phyloP scores from a whole-genome alignment of 257 asterid genomes.

The Solanum clarkiae region DNA sequence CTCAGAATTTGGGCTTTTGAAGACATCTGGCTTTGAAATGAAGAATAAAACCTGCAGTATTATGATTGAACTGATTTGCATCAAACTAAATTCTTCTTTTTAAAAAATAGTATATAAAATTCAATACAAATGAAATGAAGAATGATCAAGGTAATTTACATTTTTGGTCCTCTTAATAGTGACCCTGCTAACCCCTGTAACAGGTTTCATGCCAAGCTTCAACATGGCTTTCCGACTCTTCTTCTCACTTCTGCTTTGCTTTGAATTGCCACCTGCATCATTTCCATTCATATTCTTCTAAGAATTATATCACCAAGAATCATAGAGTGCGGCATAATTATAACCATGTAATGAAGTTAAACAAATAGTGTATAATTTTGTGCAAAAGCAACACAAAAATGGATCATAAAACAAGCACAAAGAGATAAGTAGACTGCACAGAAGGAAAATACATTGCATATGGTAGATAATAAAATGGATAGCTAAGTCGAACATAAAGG shows the following conservation, averaged over 20 bases:
- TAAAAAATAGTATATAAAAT: neutral
- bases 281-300: neutral
- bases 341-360: neutral
- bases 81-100: no score
- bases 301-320: neutral
- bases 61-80: neutral
- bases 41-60: conserved; percentile 52
- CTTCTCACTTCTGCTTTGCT: conserved; percentile 96
- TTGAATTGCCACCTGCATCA: conserved; percentile 48
- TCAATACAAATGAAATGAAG: neutral
- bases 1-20: conserved; percentile 83
- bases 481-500: neutral
- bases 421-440: neutral
- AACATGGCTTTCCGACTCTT: conserved; percentile 94
- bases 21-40: conserved; percentile 87
- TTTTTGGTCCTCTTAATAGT: conserved; percentile 78
- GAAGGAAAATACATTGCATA: neutral
- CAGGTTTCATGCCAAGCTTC: conserved; percentile 90
- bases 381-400: neutral
- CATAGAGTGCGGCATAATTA: neutral
- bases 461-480: neutral
- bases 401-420: neutral
- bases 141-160: conserved; percentile 15
- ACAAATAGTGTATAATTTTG: neutral
- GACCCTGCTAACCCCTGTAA: conserved; percentile 75